Conservation (phyloP, 148 eudicot genomes). For the Suaeda aralocaspica region DNA sequence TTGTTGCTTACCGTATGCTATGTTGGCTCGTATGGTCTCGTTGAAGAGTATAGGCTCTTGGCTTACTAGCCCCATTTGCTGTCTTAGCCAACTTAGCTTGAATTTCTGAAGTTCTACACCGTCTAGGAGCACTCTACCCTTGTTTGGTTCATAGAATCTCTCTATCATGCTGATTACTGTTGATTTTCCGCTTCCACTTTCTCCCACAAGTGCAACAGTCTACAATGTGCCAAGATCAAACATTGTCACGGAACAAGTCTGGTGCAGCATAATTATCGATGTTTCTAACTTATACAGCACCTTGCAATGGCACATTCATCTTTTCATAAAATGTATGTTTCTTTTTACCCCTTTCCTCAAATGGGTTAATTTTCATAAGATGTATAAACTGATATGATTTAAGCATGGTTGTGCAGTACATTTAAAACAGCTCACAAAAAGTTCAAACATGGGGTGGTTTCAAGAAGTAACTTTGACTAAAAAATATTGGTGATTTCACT, state of each 20-base stretch:
- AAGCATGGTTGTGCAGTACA: no score
- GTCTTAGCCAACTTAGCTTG: conserved; percentile 74
- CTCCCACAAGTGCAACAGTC: conserved; percentile 87
- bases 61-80: conserved; percentile 82
- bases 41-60: conserved; percentile 88
- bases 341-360: no score
- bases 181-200: conserved; percentile 86
- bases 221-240: conserved; percentile 27
- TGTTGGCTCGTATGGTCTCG: conserved; percentile 69
- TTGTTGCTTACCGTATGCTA: conserved; percentile 65
- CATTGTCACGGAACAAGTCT: no score
- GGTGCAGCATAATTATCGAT: no score
- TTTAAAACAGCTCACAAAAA: no score
- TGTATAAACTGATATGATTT: no score
- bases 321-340: no score
- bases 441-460: not conserved
- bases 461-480: not conserved
- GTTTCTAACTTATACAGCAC: no score
- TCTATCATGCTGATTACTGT: conserved; percentile 67
- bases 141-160: conserved; percentile 70
- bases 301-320: no score
- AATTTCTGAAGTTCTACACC: conserved; percentile 47
- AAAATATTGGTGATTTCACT: not conserved
- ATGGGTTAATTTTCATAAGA: no score
- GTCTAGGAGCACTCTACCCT: conserved; percentile 51